Base-by-base conservation (phyloP, 768 basidiomycete species). In the Phlebiopsis flavidoalba region DNA sequence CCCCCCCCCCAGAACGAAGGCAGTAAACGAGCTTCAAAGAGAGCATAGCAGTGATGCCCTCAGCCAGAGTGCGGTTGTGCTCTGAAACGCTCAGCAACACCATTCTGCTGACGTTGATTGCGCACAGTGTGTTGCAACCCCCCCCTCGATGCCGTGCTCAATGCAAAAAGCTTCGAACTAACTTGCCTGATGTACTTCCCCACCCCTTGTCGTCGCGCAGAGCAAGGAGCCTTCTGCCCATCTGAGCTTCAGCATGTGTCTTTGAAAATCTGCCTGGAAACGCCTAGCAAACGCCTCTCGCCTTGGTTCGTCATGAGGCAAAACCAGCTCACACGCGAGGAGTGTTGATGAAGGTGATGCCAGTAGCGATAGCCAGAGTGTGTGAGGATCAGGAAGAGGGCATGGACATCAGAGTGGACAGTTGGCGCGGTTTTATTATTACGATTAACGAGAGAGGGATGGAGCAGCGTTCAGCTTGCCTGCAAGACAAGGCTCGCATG, bases 261-360 rank as follows among this genome's bases (percentile, higher is more conserved):
- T 74, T 72, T 66, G 74, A n/a, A n/a, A n/a, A n/a, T n/a, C 8
- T 52, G 21, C n/a, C 60, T 70, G 67, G 59, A 74, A 75, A n/a
- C n/a, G n/a, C 0, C 62, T 63, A 5, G 53, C 57, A 36, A 73
- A 70, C 1, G 62, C 43, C 5, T 71, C 64, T 1, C 54, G n/a
- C 63, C 62, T n/a, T n/a, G n/a, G n/a, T 73, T 73, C 15, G n/a
- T 43, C 5, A 49, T 52, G 8, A 72, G n/a, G 59, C 14, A 65
- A 57, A 3, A 46, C 26, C n/a, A n/a, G n/a, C 26, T 31, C 26
- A n/a, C n/a, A n/a, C n/a, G n/a, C n/a, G n/a, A n/a, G n/a, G n/a
- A n/a, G n/a, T n/a, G n/a, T n/a, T n/a, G n/a, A n/a, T n/a, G n/a
- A n/a, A n/a, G n/a, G n/a, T n/a, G n/a, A n/a, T n/a, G n/a, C n/a